Percentiles rank a stretch among this genome's conserved stretches.
phyloP scores from a whole-genome alignment of 805 yeast species.

The Starmerella floricola region DNA sequence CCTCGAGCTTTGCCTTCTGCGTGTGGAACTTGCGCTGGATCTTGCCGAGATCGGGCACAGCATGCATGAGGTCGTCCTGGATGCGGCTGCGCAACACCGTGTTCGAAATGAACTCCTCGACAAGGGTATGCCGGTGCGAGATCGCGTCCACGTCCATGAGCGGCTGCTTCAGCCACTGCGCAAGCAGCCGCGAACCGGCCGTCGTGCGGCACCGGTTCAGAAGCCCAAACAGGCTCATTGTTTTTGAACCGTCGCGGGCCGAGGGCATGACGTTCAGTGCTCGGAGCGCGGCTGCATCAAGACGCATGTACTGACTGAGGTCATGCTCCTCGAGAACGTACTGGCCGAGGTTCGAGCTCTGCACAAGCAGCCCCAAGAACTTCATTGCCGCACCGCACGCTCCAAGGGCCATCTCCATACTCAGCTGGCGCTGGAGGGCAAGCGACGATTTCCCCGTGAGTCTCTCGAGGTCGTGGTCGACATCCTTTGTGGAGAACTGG shows the following conservation, averaged over 20 bases:
- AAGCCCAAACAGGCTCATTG: slow-evolving; percentile 64
- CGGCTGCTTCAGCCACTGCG: slow-evolving; percentile 96
- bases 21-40: slow-evolving; percentile 53
- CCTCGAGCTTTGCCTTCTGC: slow-evolving; percentile 58
- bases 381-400: slow-evolving; percentile 57
- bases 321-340: slow-evolving; percentile 51
- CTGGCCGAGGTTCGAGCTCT: slow-evolving; percentile 41
- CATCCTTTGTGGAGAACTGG: slow-evolving; percentile 36
- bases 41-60: slow-evolving; percentile 74
- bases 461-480: slow-evolving; percentile 67
- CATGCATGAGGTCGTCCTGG: slow-evolving; percentile 49
- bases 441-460: slow-evolving; percentile 43
- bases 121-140: slow-evolving; percentile 56
- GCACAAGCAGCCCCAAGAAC: slow-evolving; percentile 54
- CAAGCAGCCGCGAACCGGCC: slow-evolving; percentile 76
- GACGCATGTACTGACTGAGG: slow-evolving; percentile 69
- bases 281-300: slow-evolving; percentile 80
- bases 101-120: slow-evolving; percentile 52
- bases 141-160: slow-evolving; percentile 53
- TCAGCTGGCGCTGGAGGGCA: slow-evolving; percentile 30
- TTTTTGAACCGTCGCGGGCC: slow-evolving; percentile 35
- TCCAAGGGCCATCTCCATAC: slow-evolving; percentile 42
- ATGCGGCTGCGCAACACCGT: slow-evolving; percentile 51
- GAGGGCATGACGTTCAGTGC: slow-evolving; percentile 79
- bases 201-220: slow-evolving; percentile 78